Conservation (phyloP, 768 basidiomycete species). For the Zangia roseola region DNA sequence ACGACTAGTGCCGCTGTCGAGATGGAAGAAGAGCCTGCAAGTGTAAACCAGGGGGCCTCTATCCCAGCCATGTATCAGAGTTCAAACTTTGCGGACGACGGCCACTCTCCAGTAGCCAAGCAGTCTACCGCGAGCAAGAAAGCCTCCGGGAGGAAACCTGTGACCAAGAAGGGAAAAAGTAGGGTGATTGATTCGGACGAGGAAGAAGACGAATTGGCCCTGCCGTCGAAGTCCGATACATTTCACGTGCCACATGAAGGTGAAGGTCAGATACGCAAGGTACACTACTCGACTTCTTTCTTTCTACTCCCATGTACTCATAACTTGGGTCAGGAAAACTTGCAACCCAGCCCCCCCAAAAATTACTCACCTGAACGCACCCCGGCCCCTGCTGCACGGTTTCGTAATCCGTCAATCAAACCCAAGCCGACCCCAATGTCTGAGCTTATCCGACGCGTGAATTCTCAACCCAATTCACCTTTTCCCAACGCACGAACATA, state of each 20-base stretch:
- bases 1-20: conserved; percentile 4
- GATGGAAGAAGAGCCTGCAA: conserved; percentile 3
- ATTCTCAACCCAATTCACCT: conserved; percentile 64
- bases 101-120: background rate
- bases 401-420: conserved; percentile 44
- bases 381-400: conserved; percentile 9
- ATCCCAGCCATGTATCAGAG: background rate
- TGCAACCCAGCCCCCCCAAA: conserved; percentile 1
- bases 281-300: background rate
- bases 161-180: conserved; percentile 30
- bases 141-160: conserved; percentile 8
- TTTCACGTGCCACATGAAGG: background rate
- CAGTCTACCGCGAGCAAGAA: conserved; percentile 19
- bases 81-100: background rate
- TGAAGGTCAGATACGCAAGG: conserved; percentile 17
- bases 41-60: conserved; percentile 1
- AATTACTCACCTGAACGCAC: conserved; percentile 5
- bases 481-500: conserved; percentile 39
- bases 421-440: conserved; percentile 64
- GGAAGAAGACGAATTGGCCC: conserved; percentile 21
- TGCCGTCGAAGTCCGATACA: background rate
- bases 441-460: conserved; percentile 72
- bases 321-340: conserved; percentile 12
- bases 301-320: background rate
- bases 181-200: conserved; percentile 24